Evolutionary conservation across 768 basidiomycete species (phyloP), one percentile per base, ranked within the genome.

Genomic region (Mycena chlorophos): DNA sequence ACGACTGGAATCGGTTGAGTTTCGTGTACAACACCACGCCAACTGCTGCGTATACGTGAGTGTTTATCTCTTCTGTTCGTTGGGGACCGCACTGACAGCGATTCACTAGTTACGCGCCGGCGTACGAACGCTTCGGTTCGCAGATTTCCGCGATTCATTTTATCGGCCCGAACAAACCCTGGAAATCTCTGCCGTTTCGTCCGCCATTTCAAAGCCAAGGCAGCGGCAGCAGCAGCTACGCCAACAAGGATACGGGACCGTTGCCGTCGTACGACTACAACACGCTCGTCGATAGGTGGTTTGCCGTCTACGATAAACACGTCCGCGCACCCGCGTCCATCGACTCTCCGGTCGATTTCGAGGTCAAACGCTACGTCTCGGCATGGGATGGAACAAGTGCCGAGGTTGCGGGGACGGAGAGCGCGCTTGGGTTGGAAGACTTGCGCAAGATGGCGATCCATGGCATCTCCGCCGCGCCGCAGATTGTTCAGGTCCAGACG

Each of bases 11-110:
- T 65, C 82, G 94, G 63, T 85, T 99, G 63, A 94, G 94, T 69
- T 99, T 98, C 73, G 92, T 87, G 38, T 99, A 97, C 76, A 99
- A 99, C 71, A 97, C 95, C 16, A 98, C 97, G 2, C 97, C 97
- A 17, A 94, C 94, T 14, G 94, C 96, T 55, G 93, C 88, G 51
- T 98, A 98, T 76, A 94, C 92, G 89, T 95, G 66, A 78, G 91
- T 84, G 27, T 61, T 51, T 50, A 50, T 67, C 56, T 67, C 40
- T 25, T 23, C 50, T 27, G 22, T 52, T 58, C 65, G 59, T 64
- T 45, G 57, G 63, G n/a, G n/a, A n/a, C n/a, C n/a, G n/a, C 60
- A 61, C 57, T 64, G 55, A 68, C 69, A 61, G 65, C 61, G 52
- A 53, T 62, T 65, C 61, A 39, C 52, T 65, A 95, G 92, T 49